A percentile compares a stretch with the other conserved stretches of the same genome.
These are phyloP conservation scores for Ogataea siamensis DNA, from an alignment of 805 yeast species.

Conservation along the genomic window DNA sequence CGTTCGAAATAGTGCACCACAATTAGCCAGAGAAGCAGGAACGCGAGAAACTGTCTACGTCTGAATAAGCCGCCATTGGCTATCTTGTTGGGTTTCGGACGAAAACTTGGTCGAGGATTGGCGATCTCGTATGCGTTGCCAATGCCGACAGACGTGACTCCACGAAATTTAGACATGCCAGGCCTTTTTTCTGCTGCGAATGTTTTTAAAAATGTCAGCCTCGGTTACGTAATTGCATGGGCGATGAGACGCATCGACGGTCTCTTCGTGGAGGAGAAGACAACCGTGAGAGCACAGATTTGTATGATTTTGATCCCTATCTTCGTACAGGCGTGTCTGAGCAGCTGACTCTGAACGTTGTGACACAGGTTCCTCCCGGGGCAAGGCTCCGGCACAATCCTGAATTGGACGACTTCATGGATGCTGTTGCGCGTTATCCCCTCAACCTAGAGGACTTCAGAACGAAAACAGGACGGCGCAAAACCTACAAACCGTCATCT, in stretches of 20 bases:
- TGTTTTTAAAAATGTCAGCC: constrained; percentile 2
- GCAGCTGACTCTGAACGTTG: constrained; percentile 21
- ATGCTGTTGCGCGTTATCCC: constrained; percentile 15
- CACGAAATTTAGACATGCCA: constrained; percentile 16
- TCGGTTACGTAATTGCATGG: constrained; percentile 12
- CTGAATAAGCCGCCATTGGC: not conserved
- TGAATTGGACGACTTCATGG: constrained; percentile 18
- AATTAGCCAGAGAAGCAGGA: constrained; percentile 41
- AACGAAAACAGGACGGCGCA: constrained; percentile 4
- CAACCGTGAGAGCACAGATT: constrained; percentile 18
- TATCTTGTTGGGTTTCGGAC: constrained; percentile 3
- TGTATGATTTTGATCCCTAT: constrained; percentile 38
- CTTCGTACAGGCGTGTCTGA: constrained; percentile 27
- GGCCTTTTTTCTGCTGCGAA: constrained; percentile 1
- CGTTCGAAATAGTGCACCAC: constrained; percentile 55
- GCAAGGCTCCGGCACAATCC: constrained; percentile 16
- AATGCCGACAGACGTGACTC: constrained; percentile 15
- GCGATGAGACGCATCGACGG: constrained; percentile 5
- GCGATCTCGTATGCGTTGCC: constrained; percentile 8
- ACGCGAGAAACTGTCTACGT: constrained; percentile 22
- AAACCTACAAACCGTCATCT: not conserved
- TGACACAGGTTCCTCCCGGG: constrained; percentile 9
- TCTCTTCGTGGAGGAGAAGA: constrained; percentile 4
- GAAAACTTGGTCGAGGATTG: not conserved
- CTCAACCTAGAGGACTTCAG: constrained; percentile 21